phyloP scores from a whole-genome alignment of 495 filamentous ascomycete species.

The Peziza echinospora region DNA sequence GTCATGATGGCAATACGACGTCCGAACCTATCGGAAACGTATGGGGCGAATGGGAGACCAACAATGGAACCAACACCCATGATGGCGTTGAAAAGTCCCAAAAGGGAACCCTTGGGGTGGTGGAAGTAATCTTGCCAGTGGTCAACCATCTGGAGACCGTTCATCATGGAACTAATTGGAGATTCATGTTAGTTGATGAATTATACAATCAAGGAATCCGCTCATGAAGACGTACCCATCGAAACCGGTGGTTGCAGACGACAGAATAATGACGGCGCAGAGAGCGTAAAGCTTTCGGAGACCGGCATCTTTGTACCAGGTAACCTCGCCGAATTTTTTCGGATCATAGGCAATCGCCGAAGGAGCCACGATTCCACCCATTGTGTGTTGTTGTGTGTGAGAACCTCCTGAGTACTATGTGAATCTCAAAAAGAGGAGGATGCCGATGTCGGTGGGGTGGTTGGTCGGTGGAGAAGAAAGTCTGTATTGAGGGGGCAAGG shows the following conservation, averaged over 20 bases:
- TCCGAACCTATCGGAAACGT: slow-evolving; percentile 7
- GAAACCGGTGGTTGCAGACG: slow-evolving; percentile 44
- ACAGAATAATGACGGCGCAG: slow-evolving; percentile 34
- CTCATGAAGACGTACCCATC: slow-evolving; percentile 27
- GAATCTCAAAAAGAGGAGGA: not conserved
- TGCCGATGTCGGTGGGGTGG: not conserved
- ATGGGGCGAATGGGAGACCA: slow-evolving; percentile 9
- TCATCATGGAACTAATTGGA: slow-evolving; percentile 37
- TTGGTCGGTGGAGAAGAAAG: not conserved
- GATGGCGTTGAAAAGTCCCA: slow-evolving; percentile 13
- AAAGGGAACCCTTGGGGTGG: slow-evolving; percentile 8
- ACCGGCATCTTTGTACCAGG: slow-evolving; percentile 37
- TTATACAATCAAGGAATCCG: slow-evolving; percentile 1
- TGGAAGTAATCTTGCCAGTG: slow-evolving; percentile 30
- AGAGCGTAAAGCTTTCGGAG: slow-evolving; percentile 37
- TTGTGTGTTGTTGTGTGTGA: not conserved
- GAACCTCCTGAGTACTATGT: not conserved
- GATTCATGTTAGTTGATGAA: not conserved
- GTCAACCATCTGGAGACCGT: slow-evolving; percentile 31
- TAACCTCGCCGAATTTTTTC: slow-evolving; percentile 36
- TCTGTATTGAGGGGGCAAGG: not conserved
- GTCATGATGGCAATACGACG: slow-evolving; percentile 10
- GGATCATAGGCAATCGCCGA: slow-evolving; percentile 12
- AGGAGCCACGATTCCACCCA: not conserved
- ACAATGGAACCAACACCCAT: slow-evolving; percentile 14